Evolutionary conservation across 805 yeast species (phyloP).

Genomic region (Torulaspora gathmanii): DNA sequence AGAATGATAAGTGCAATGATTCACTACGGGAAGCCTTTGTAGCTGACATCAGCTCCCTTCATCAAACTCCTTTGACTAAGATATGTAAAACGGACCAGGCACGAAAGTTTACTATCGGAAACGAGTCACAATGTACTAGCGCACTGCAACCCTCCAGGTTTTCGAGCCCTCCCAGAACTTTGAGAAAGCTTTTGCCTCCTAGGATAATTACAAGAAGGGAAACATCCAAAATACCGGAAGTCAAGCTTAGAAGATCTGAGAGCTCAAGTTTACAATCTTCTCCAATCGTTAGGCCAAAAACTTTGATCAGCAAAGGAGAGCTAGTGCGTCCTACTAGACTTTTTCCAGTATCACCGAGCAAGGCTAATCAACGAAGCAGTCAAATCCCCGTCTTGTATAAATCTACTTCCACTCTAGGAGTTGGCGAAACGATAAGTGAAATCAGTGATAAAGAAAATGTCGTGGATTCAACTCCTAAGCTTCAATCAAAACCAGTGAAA

Average conservation of each 20-base stretch:
- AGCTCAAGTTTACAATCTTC: conserved; percentile 17
- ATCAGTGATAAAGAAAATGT: conserved; percentile 12
- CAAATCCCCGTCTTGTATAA: conserved; percentile 22
- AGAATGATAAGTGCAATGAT: neutral
- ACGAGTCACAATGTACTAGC: conserved; percentile 6
- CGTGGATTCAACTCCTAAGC: conserved; percentile 13
- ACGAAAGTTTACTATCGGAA: neutral
- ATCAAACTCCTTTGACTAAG: conserved; percentile 14
- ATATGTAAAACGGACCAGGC: neutral
- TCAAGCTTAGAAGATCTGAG: conserved; percentile 12
- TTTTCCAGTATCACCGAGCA: conserved; percentile 24
- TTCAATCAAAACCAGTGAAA: conserved; percentile 3
- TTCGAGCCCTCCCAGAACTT: conserved; percentile 17
- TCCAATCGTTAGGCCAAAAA: conserved; percentile 9
- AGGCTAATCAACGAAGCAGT: conserved; percentile 15
- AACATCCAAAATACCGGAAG: conserved; percentile 14
- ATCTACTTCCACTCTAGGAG: conserved; percentile 1
- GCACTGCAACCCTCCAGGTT: conserved; percentile 14
- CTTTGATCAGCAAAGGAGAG: conserved; percentile 7
- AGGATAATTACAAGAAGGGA: conserved; percentile 14
- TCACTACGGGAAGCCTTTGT: neutral
- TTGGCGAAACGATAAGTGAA: conserved; percentile 1
- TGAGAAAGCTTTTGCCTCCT: conserved; percentile 16
- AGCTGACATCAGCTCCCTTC: neutral
- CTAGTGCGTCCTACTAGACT: conserved; percentile 24